Percentiles rank a stretch among this genome's conserved stretches.
These are phyloP conservation scores for Ogataea neopini DNA, from an alignment of 805 yeast genomes.

Conservation along the genomic window DNA sequence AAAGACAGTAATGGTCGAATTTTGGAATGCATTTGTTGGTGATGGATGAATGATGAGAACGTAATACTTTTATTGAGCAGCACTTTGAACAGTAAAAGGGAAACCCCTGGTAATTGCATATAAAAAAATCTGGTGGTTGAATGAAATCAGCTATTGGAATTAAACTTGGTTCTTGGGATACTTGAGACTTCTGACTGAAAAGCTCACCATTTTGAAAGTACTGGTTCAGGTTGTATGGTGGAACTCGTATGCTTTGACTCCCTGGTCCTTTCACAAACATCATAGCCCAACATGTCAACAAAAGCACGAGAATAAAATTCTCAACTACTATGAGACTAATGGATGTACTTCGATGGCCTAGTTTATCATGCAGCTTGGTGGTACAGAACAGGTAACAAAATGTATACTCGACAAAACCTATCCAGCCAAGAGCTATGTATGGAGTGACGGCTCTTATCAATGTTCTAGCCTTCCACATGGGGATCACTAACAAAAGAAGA, in stretches of 20 bases:
- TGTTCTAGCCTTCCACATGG: background rate
- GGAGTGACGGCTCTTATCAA: slow-evolving; percentile 15
- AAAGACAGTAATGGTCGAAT: slow-evolving; percentile 84
- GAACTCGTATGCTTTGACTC: slow-evolving; percentile 36
- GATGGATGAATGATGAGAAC: slow-evolving; percentile 70
- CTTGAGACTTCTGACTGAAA: slow-evolving; percentile 4
- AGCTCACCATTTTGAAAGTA: slow-evolving; percentile 27
- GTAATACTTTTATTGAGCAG: slow-evolving; percentile 59
- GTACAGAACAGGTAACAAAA: slow-evolving; percentile 33
- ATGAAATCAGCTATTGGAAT: slow-evolving; percentile 23
- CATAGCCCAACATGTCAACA: slow-evolving; percentile 45
- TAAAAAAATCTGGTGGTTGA: slow-evolving; percentile 57
- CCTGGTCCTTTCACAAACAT: slow-evolving; percentile 63
- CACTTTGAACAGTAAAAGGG: slow-evolving; percentile 78
- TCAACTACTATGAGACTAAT: slow-evolving; percentile 36
- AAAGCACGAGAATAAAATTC: slow-evolving; percentile 29
- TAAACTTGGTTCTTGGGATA: slow-evolving; percentile 7
- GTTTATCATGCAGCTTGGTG: slow-evolving; percentile 42
- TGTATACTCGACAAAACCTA: slow-evolving; percentile 32
- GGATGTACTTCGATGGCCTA: slow-evolving; percentile 35
- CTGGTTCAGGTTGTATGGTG: slow-evolving; percentile 35
- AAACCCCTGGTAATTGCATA: slow-evolving; percentile 70
- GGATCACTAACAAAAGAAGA: background rate
- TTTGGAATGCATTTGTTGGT: slow-evolving; percentile 59
- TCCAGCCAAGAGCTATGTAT: slow-evolving; percentile 15